These are phyloP conservation scores for Cephalotrichum gorgonifer DNA, from an alignment of 2,329 filamentous ascomycete genomes.

Conservation along the genomic window DNA sequence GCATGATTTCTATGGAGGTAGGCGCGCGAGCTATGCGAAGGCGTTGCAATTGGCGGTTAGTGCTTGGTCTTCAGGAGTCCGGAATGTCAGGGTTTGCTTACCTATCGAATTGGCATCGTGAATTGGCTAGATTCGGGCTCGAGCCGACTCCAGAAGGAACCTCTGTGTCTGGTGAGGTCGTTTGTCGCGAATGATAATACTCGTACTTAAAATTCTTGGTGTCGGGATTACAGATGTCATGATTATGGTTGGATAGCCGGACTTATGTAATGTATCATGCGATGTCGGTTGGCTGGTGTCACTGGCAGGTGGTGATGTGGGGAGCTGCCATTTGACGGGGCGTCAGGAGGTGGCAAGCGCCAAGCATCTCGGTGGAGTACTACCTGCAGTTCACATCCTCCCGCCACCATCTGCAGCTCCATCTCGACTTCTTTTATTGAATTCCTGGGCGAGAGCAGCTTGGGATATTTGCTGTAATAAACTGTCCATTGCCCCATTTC, in stretches of 20 bases:
- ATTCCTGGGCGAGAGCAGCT: not conserved
- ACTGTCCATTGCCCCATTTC: not conserved
- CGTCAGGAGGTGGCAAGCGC: too few relatives aligned
- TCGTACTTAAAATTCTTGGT: not conserved
- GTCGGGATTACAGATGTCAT: not conserved
- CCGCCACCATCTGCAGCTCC: not conserved
- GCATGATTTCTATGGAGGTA: slow-evolving; percentile 40
- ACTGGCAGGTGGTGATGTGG: too few relatives aligned
- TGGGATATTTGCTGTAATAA: not conserved
- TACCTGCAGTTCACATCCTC: not conserved
- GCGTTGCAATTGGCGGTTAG: slow-evolving; percentile 1
- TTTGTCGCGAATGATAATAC: not conserved
- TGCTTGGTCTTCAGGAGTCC: not conserved
- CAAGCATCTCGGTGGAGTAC: not conserved
- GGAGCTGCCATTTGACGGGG: too few relatives aligned
- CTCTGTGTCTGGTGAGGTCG: not conserved
- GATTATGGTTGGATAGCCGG: not conserved
- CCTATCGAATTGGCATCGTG: not conserved
- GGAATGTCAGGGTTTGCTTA: not conserved
- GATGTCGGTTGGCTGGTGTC: not conserved
- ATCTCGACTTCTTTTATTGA: not conserved
- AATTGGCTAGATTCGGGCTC: not conserved
- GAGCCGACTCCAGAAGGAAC: not conserved
- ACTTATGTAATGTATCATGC: not conserved
- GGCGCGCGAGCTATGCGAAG: not conserved